Base-by-base conservation (phyloP, 192 early-diverging fungal species). In the Entomortierella beljakovae region DNA sequence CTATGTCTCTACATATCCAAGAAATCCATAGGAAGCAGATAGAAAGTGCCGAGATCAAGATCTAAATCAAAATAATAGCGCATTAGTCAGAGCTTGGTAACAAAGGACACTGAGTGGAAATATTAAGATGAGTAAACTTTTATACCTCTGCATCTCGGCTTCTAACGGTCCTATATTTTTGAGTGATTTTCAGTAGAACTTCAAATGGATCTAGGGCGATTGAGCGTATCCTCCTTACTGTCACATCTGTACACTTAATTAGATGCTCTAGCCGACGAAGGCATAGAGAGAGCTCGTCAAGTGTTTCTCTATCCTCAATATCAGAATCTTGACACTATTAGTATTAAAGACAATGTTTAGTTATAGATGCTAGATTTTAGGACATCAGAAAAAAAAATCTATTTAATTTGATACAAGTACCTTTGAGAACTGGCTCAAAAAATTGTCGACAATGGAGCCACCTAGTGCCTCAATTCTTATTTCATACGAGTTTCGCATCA, bases 401-500 rank as follows among this genome's bases (percentile, higher is more conserved):
- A 67, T 6, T 23, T 25, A 32, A 16, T 6, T 48, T 0, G 20
- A 2, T 6, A 55, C 23, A 53, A 48, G 23, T 62, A 72, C 70
- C 35, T 62, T 29, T 16, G 75, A 42, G 8, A 58, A 35, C 0
- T 48, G 18, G 28, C 40, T 58, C 62, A 70, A 52, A 37, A 79
- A 79, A 3, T 61, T 58, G 2, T 79, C 68, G 13, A 79, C 48
- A 56, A 79, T 35, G 3, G 58, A 48, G 2, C 40, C 34, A 18
- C 75, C 67, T 37, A 79, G 49, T 8, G 75, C 60, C 13, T 75
- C 72, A 28, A 88, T 64, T 25, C 64, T 65, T n/a, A 71, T 31
- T n/a, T 85, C 80, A n/a, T 75, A 81, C 10, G 70, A 65, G 2
- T 70, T 52, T 8, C 64, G 43, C 35, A 88, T 61, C 55, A 64